A percentile compares a stretch with the other conserved stretches of the same genome.
phyloP scores from a whole-genome alignment of 2,329 filamentous ascomycete genomes.

The Neofusicoccum kwambonambiense region DNA sequence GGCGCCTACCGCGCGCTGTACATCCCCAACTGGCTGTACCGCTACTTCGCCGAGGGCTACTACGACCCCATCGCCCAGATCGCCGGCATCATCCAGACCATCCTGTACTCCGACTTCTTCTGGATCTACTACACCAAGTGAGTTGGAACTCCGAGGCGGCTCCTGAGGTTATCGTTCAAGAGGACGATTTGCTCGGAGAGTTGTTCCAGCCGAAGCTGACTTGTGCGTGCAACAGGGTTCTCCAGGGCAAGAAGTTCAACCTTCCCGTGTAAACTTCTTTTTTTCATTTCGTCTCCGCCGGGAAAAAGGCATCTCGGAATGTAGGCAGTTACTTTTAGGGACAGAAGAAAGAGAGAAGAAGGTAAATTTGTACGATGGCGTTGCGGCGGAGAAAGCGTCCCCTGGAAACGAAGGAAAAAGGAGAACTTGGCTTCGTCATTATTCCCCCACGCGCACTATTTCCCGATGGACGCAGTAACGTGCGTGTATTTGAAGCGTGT shows the following conservation, averaged over 20 bases:
- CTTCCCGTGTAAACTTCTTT: constrained; percentile 45
- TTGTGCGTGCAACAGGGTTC: constrained; percentile 37
- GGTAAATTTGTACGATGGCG: too few relatives aligned
- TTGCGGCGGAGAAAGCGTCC: too few relatives aligned
- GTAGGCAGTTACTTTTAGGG: too few relatives aligned
- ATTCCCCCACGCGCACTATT: too few relatives aligned
- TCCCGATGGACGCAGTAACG: too few relatives aligned
- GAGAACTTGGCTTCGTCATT: too few relatives aligned
- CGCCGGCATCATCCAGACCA: constrained; percentile 87
- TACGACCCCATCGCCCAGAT: constrained; percentile 85
- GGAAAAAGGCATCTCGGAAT: too few relatives aligned
- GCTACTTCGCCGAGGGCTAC: constrained; percentile 77
- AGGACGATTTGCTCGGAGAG: too few relatives aligned
- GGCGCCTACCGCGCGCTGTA: constrained; percentile 90
- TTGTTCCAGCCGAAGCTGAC: too few relatives aligned
- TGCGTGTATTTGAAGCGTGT: too few relatives aligned
- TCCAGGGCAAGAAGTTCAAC: constrained; percentile 56
- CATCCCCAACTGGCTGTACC: constrained; percentile 97
- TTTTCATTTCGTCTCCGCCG: neutral
- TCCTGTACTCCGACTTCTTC: constrained; percentile 98
- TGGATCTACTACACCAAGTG: constrained; percentile 98
- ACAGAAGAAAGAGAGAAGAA: too few relatives aligned
- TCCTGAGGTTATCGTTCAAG: neutral
- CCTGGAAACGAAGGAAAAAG: too few relatives aligned
- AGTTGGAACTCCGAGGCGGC: constrained; percentile 30